Evolutionary conservation across 768 basidiomycete genomes (phyloP).

Genomic region (Suillus luteus): DNA sequence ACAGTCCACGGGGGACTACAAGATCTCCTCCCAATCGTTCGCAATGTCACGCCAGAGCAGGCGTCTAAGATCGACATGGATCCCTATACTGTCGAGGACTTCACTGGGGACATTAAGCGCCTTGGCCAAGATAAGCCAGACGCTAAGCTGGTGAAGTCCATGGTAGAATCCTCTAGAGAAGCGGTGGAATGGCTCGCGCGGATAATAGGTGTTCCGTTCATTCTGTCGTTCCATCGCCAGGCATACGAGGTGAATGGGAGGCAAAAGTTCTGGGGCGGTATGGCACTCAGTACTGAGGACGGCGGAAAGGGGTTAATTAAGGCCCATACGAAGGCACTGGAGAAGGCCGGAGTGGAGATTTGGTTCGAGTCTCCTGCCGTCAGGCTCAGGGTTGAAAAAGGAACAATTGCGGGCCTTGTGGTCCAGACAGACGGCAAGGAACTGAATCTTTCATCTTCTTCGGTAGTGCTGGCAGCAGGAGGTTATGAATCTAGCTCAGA

Average conservation of each 20-base stretch:
- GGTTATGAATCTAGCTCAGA: slow-evolving; percentile 63
- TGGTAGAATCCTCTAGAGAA: slow-evolving; percentile 59
- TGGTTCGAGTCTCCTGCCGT: slow-evolving; percentile 59
- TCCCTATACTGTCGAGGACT: slow-evolving; percentile 57
- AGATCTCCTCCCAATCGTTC: slow-evolving; percentile 58
- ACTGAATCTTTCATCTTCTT: slow-evolving; percentile 39
- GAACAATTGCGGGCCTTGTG: slow-evolving; percentile 47
- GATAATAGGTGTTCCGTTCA: slow-evolving; percentile 53
- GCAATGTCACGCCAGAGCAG: slow-evolving; percentile 45
- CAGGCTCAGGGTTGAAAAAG: slow-evolving; percentile 35
- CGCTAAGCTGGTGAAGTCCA: slow-evolving; percentile 45
- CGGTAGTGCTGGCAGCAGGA: slow-evolving; percentile 64
- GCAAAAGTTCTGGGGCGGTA: slow-evolving; percentile 71
- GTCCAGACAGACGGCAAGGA: slow-evolving; percentile 42
- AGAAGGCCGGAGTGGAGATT: slow-evolving; percentile 50
- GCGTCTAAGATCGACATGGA: slow-evolving; percentile 54
- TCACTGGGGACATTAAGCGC: slow-evolving; percentile 60
- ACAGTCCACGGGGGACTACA: slow-evolving; percentile 62
- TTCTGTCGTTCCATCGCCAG: slow-evolving; percentile 63
- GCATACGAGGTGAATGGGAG: slow-evolving; percentile 65
- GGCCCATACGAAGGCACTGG: slow-evolving; percentile 53
- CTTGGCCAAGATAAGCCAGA: slow-evolving; percentile 55
- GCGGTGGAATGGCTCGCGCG: slow-evolving; percentile 59
- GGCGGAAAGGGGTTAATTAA: slow-evolving; percentile 70
- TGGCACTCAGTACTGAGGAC: slow-evolving; percentile 60